Conservation (phyloP, 306 rosid genomes). For the Comarum palustre region DNA sequence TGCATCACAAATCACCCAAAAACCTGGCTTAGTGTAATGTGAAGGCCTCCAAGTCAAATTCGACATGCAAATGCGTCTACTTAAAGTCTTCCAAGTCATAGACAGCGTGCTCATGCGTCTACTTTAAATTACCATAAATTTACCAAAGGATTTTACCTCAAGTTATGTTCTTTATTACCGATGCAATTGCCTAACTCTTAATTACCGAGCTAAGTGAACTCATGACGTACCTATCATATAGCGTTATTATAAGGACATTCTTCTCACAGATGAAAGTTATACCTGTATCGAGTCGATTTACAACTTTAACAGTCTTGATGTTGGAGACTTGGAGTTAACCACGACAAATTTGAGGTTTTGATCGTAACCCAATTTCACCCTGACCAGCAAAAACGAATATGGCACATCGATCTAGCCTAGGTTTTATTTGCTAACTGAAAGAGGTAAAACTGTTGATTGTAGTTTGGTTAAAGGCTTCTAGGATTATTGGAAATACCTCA, state of each 20-base stretch:
- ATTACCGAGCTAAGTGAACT: neutral
- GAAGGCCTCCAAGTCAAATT: conserved; percentile 8
- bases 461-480: neutral
- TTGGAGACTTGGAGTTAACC: too few species aligned
- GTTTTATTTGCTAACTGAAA: neutral
- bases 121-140: neutral
- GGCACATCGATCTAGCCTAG: neutral
- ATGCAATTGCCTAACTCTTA: neutral
- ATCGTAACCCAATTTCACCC: neutral
- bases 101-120: neutral
- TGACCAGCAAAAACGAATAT: neutral
- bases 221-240: neutral
- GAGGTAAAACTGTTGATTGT: neutral
- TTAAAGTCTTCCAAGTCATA: conserved; percentile 9
- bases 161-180: neutral
- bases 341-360: too few species aligned
- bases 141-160: neutral
- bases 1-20: conserved; percentile 29
- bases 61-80: conserved; percentile 7
- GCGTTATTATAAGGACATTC: neutral
- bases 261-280: neutral
- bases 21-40: conserved; percentile 14
- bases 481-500: neutral
- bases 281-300: neutral
- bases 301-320: too few species aligned